Percentiles rank a stretch among this genome's conserved stretches.
These are phyloP conservation scores for Fagopyrum tataricum DNA, from an alignment of 148 eudicot species.

Conservation along the genomic window DNA sequence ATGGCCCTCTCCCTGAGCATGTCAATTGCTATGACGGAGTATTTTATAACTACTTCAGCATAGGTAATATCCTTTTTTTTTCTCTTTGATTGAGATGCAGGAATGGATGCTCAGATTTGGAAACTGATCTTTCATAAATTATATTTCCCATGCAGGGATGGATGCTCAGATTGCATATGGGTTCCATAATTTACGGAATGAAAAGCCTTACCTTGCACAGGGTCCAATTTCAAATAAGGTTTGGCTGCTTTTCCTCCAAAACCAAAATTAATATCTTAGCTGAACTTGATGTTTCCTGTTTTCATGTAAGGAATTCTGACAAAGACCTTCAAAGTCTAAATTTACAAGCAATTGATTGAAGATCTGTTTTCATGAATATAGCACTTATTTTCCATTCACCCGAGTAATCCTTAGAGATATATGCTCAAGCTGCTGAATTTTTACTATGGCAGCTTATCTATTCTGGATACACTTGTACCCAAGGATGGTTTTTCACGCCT, in stretches of 20 bases:
- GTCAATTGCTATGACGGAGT: constrained; percentile 49
- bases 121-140: too few species aligned
- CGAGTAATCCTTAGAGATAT: neutral
- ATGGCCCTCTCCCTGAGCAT: constrained; percentile 41
- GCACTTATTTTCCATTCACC: neutral
- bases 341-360: neutral
- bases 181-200: constrained; percentile 75
- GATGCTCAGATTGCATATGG: constrained; percentile 94
- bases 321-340: too few species aligned
- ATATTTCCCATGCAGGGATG: constrained; percentile 45
- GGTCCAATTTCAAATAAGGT: constrained; percentile 94
- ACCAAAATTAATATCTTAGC: too few species aligned
- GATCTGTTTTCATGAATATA: neutral
- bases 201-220: constrained; percentile 89
- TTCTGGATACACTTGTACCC: constrained; percentile 84
- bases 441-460: constrained; percentile 56
- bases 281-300: too few species aligned
- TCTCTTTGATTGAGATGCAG: constrained; percentile 19
- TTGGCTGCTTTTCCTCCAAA: neutral
- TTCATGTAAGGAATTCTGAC: too few species aligned
- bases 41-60: constrained; percentile 64
- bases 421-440: neutral
- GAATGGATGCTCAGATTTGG: constrained; percentile 86
- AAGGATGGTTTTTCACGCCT: constrained; percentile 96
- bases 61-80: constrained; percentile 25